Conservation (phyloP, 176 grass and related monocot genomes). For the Ensete ventricosum region DNA sequence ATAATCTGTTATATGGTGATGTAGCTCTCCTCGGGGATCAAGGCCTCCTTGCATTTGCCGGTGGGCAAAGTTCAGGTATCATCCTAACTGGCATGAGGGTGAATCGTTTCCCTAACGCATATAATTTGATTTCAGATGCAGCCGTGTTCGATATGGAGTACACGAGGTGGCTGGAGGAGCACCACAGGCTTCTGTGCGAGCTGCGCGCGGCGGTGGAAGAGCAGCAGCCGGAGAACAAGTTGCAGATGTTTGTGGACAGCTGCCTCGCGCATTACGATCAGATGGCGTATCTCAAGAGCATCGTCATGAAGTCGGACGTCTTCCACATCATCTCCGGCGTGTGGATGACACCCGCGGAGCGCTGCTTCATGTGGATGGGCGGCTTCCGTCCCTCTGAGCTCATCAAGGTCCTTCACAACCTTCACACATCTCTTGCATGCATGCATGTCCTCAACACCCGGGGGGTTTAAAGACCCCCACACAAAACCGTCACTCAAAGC, state of each 20-base stretch:
- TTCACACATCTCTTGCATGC: neutral
- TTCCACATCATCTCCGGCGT: constrained; percentile 61
- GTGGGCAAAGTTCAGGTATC: no score
- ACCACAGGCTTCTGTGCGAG: constrained; percentile 57
- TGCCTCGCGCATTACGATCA: constrained; percentile 47
- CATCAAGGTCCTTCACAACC: constrained; percentile 30
- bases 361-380: constrained; percentile 73
- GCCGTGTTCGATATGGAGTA: constrained; percentile 53
- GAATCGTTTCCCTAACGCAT: no score
- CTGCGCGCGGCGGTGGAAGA: constrained; percentile 48
- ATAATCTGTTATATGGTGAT: constrained; percentile 18
- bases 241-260: constrained; percentile 38
- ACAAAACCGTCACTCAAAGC: no score
- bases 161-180: constrained; percentile 56
- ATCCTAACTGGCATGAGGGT: no score
- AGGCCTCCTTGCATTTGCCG: constrained; percentile 10
- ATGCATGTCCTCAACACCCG: no score
- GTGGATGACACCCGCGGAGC: constrained; percentile 60
- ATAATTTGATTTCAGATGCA: constrained; percentile 17
- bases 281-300: constrained; percentile 40
- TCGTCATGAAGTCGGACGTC: constrained; percentile 36
- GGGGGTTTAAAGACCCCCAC: no score
- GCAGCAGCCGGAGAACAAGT: constrained; percentile 38
- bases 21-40: constrained; percentile 16
- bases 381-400: constrained; percentile 58